These are phyloP conservation scores for Penicillium polonicum DNA, from an alignment of 2,329 filamentous ascomycete species.

Conservation along the genomic window DNA sequence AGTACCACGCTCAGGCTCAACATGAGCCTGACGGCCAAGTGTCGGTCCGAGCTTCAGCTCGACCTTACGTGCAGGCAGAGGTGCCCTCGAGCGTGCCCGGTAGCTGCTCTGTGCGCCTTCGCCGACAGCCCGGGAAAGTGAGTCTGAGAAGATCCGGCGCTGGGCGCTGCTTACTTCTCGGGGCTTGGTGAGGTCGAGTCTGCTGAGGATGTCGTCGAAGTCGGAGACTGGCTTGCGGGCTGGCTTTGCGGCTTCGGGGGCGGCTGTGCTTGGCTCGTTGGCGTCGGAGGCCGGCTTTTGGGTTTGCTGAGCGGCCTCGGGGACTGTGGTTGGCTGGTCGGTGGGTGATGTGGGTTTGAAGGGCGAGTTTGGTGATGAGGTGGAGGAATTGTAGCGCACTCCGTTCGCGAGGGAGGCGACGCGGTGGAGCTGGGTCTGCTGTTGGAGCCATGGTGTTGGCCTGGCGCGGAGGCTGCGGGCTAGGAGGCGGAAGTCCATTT, in stretches of 20 bases:
- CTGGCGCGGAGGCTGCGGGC: conserved; percentile 34
- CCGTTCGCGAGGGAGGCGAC: conserved; percentile 19
- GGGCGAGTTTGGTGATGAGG: conserved; percentile 8
- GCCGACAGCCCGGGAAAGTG: conserved; percentile 24
- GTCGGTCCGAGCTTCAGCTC: conserved; percentile 40
- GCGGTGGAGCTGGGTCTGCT: conserved; percentile 17
- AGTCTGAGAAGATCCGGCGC: conserved; percentile 14
- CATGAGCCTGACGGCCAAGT: conserved; percentile 37
- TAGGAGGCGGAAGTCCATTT: conserved; percentile 36
- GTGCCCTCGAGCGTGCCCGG: conserved; percentile 10
- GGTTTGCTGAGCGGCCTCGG: neutral
- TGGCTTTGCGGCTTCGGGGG: neutral
- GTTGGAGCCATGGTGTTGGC: conserved; percentile 30
- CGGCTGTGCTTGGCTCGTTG: conserved; percentile 18
- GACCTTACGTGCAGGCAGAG: conserved; percentile 25
- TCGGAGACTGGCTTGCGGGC: conserved; percentile 15
- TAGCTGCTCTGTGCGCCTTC: conserved; percentile 11
- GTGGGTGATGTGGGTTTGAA: conserved; percentile 3
- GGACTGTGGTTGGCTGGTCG: conserved; percentile 6
- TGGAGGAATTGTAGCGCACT: conserved; percentile 27
- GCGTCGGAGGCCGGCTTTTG: conserved; percentile 22
- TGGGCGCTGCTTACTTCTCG: conserved; percentile 1
- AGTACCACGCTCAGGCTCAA: conserved; percentile 35
- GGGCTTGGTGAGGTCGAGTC: conserved; percentile 30
- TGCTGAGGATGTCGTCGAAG: conserved; percentile 36